Base-by-base conservation (phyloP, 352 stramenopile genomes). In the Phytophthora brassicae region DNA sequence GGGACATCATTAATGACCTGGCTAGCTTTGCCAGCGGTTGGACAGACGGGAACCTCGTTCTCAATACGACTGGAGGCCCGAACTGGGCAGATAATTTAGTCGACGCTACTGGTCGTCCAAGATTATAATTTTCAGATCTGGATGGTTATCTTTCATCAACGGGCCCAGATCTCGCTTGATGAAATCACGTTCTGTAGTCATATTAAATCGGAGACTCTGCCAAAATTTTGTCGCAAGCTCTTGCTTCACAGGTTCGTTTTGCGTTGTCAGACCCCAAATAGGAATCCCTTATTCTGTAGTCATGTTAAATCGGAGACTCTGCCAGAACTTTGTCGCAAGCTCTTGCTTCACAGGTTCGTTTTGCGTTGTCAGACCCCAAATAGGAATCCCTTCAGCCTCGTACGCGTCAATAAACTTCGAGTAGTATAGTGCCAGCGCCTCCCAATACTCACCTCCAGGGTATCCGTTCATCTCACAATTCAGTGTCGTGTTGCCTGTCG, bases 91-190 rank as follows among this genome's bases (percentile, higher is more conserved):
- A n/a, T n/a, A 94, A 95, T 66, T 20, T 72, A 8, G 84, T 91
- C 12, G 88, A 96, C 36, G 69, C 59, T 92, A 95, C 57, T 96
- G 86, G 70, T 95, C 84, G 58, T 97, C 89, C 50, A 90, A 73
- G 31, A 83, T 80, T 39, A 97, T 83, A 51, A 96, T 86, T 53
- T 91, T 88, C 44, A 95, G 56, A 41, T 92, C 72, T 24, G 89
- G 86, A 51, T 92, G 83, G 47, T 89, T 78, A 36, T 54, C 35
- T 38, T 84, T 73, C 31, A 97, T 43, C 5, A 75, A 50, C 19
- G 86, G 89, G 0, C 89, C 88, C 4, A 97, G 67, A 60, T 92
- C 74, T 16, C 75, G 62, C 55, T 91, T 86, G 55, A 94, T 75
- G 51, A 92, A 96, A 51, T 82, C 75, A 19, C 76, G 64, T 65